phyloP scores from a whole-genome alignment of 1,284 basidiomycete species.

The Leccinum fuscescens region DNA sequence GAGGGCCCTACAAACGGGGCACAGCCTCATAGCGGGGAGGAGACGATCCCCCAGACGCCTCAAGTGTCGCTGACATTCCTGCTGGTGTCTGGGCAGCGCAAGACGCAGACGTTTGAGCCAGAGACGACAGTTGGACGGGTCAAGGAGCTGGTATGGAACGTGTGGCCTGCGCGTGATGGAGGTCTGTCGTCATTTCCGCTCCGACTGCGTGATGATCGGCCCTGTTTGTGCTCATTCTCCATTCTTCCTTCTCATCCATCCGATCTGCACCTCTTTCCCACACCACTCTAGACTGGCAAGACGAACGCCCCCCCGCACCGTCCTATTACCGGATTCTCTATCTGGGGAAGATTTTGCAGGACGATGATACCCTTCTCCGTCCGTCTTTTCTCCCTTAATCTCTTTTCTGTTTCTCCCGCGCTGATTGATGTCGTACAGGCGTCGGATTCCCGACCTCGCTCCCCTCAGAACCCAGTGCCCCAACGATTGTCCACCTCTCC shows the following conservation, averaged over 20 bases:
- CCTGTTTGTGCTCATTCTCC: constrained; percentile 6
- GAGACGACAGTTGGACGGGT: constrained; percentile 75
- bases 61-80: constrained; percentile 75
- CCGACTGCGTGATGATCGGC: constrained; percentile 12
- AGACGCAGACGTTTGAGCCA: constrained; percentile 78
- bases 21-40: constrained; percentile 8
- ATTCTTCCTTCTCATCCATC: neutral
- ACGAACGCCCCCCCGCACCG: constrained; percentile 76
- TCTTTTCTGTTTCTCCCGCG: neutral
- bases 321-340: constrained; percentile 77
- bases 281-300: constrained; percentile 69
- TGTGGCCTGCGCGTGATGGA: constrained; percentile 70
- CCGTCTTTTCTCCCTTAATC: constrained; percentile 31
- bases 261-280: neutral
- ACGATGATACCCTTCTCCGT: constrained; percentile 78
- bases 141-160: constrained; percentile 83
- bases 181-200: constrained; percentile 22
- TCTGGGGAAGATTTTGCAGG: constrained; percentile 80
- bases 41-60: constrained; percentile 50
- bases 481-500: constrained; percentile 78
- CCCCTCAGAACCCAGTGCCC: constrained; percentile 20
- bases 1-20: neutral
- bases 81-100: constrained; percentile 69
- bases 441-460: constrained; percentile 45
- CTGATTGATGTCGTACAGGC: constrained; percentile 34